phyloP scores from a whole-genome alignment of 2,329 filamentous ascomycete genomes.

The Xylaria sp. region DNA sequence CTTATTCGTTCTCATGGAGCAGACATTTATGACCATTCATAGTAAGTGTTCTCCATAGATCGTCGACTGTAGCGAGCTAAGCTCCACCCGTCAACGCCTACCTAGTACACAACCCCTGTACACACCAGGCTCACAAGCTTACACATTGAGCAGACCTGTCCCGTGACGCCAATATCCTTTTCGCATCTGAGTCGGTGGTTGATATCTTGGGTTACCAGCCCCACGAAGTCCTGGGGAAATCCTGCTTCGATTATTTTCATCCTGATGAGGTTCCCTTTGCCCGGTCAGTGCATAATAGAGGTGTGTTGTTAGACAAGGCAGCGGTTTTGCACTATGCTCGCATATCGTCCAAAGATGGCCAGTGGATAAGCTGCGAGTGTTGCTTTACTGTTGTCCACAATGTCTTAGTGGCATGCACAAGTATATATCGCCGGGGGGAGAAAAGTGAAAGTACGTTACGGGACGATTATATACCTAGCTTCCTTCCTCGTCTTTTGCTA shows the following conservation, averaged over 20 bases:
- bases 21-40: conserved; percentile 92
- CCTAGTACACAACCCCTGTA: not conserved
- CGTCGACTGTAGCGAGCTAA: conserved; percentile 2
- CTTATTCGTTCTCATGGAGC: conserved; percentile 69
- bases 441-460: conserved; percentile 77
- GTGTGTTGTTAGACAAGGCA: conserved; percentile 83
- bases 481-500: conserved; percentile 18
- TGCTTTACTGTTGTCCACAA: conserved; percentile 91
- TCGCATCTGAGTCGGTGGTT: conserved; percentile 83
- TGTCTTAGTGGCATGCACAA: conserved; percentile 86
- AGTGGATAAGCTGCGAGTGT: conserved; percentile 85
- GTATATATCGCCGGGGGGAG: conserved; percentile 75
- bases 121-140: conserved; percentile 32
- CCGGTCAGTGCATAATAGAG: conserved; percentile 75
- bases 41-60: conserved; percentile 64
- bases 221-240: conserved; percentile 78
- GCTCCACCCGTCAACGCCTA: not conserved
- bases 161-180: conserved; percentile 80
- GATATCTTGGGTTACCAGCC: conserved; percentile 79
- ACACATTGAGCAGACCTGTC: conserved; percentile 69
- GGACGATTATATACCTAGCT: conserved; percentile 19
- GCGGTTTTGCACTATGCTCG: conserved; percentile 84
- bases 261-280: conserved; percentile 82
- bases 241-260: conserved; percentile 88
- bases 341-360: conserved; percentile 73